Conservation (phyloP, 371 early-diverging fungal species). For the Vairimorpha apis region DNA sequence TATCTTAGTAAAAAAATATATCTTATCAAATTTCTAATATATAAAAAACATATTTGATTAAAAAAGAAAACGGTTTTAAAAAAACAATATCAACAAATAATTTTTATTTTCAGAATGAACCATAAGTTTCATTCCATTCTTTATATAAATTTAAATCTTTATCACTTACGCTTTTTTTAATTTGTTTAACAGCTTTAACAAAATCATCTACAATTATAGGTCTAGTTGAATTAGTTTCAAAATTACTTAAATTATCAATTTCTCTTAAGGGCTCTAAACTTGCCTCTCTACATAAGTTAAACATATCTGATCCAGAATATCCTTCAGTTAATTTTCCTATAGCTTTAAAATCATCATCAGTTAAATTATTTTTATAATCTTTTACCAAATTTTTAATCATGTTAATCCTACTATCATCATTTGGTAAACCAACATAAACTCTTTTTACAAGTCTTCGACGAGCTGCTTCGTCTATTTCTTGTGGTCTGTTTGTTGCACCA, state of each 20-base stretch:
- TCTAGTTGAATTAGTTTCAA: constrained; percentile 68
- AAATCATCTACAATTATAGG: constrained; percentile 71
- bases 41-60: too few species aligned
- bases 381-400: constrained; percentile 68
- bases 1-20: too few species aligned
- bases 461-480: constrained; percentile 80
- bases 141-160: constrained; percentile 73
- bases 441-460: constrained; percentile 70
- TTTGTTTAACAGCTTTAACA: constrained; percentile 69
- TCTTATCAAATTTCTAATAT: too few species aligned
- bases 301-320: constrained; percentile 93
- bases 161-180: constrained; percentile 73
- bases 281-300: constrained; percentile 87
- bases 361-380: constrained; percentile 63
- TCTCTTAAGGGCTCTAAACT: constrained; percentile 69
- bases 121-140: constrained; percentile 67
- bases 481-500: constrained; percentile 71
- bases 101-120: too few species aligned
- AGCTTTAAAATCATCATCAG: constrained; percentile 65
- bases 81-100: too few species aligned
- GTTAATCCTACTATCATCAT: constrained; percentile 66
- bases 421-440: constrained; percentile 77
- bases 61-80: too few species aligned
- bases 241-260: constrained; percentile 65
- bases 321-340: constrained; percentile 67